Evolutionary conservation across 169 alveolate species (phyloP).

Genomic region (Eimeria falciformis): DNA sequence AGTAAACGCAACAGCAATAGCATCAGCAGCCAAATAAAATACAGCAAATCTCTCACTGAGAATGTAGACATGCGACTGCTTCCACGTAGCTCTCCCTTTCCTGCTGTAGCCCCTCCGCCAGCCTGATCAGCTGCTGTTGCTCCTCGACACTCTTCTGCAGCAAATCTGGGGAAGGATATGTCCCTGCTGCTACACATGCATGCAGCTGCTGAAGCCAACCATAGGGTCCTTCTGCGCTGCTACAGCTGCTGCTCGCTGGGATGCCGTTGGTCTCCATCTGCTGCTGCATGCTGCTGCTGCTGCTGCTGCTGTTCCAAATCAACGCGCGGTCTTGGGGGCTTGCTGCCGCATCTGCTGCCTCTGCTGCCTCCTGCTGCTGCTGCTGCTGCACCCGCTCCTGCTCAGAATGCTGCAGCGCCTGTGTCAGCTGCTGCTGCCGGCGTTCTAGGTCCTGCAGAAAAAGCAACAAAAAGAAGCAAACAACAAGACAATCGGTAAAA

Average conservation of each 20-base stretch:
- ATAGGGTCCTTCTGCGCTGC: slow-evolving; percentile 64
- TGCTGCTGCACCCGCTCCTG: slow-evolving; percentile 42
- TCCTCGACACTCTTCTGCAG: slow-evolving; percentile 72
- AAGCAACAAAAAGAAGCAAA: not conserved
- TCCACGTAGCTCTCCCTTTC: slow-evolving; percentile 71
- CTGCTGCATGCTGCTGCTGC: slow-evolving; percentile 27
- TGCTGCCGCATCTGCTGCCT: slow-evolving; percentile 40
- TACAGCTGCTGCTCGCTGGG: slow-evolving; percentile 65
- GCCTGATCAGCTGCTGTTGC: slow-evolving; percentile 73
- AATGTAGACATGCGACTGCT: slow-evolving; percentile 70
- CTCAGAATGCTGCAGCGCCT: slow-evolving; percentile 68
- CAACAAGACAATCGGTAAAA: not conserved
- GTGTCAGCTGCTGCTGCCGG: slow-evolving; percentile 70
- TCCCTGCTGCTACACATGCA: slow-evolving; percentile 46
- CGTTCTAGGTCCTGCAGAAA: slow-evolving; percentile 56
- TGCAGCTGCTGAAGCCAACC: slow-evolving; percentile 72
- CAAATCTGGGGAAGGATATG: slow-evolving; percentile 62
- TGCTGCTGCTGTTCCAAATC: slow-evolving; percentile 47
- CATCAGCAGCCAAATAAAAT: not conserved
- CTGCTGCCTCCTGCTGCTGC: slow-evolving; percentile 58
- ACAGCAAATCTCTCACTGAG: slow-evolving; percentile 41
- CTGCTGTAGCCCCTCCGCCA: slow-evolving; percentile 64
- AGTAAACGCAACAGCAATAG: not conserved
- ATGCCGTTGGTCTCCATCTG: slow-evolving; percentile 22
- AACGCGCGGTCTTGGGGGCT: slow-evolving; percentile 15